These are phyloP conservation scores for Heteromeles arbutifolia DNA, from an alignment of 306 rosid genomes.

Conservation along the genomic window DNA sequence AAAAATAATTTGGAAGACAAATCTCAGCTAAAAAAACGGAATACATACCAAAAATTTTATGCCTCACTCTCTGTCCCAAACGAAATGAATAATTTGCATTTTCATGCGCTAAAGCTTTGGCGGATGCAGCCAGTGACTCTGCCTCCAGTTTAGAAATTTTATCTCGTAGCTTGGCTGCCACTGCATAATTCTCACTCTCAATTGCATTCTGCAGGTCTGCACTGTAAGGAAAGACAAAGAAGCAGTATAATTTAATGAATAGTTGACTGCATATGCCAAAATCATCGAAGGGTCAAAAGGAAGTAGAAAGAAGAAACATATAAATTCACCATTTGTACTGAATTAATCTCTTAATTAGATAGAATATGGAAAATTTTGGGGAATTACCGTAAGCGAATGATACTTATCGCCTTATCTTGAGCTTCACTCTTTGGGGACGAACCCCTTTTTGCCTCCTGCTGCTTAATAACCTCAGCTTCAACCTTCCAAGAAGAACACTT, in stretches of 20 bases:
- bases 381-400: slow-evolving; percentile 64
- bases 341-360: slow-evolving; percentile 16
- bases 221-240: slow-evolving; percentile 37
- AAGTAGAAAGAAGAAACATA: not conserved
- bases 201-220: slow-evolving; percentile 76
- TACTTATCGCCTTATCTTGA: slow-evolving; percentile 74
- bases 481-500: slow-evolving; percentile 49
- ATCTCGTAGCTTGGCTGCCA: slow-evolving; percentile 77
- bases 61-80: slow-evolving; percentile 86
- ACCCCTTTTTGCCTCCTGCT: slow-evolving; percentile 76
- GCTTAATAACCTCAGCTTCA: slow-evolving; percentile 70
- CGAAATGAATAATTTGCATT: slow-evolving; percentile 72
- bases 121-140: slow-evolving; percentile 77
- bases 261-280: slow-evolving; percentile 3
- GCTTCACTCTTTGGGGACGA: slow-evolving; percentile 79
- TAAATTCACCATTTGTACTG: not conserved
- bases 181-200: slow-evolving; percentile 63
- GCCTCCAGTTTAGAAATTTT: slow-evolving; percentile 68
- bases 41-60: slow-evolving; percentile 56
- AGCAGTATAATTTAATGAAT: not conserved
- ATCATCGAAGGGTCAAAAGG: not conserved
- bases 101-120: slow-evolving; percentile 73
- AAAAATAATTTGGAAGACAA: slow-evolving; percentile 10
- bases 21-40: not conserved
- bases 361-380: slow-evolving; percentile 6